Evolutionary conservation across 2,329 filamentous ascomycete species (phyloP), one percentile per base, ranked within the genome.

Genomic region (Pseudogymnoascus sp.): DNA sequence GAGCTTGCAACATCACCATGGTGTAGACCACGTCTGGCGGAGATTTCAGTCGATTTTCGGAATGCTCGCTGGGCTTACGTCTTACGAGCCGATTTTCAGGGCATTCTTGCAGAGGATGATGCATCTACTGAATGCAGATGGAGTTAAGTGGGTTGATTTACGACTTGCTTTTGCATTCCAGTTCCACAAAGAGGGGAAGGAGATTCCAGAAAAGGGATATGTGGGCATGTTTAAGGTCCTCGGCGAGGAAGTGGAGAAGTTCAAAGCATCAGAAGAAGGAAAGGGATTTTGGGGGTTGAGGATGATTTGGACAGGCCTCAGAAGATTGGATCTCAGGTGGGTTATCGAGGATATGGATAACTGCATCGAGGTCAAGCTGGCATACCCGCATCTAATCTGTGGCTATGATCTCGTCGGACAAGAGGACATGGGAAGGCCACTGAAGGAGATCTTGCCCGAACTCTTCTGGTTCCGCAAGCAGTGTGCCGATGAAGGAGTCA

Each of bases 391-490:
- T 60, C 80, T 95, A 6, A 85, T 97, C 69, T 86, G 89, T 25
- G 93, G 93, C 10, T 97, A 91, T 75, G 93, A 97, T 74, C 77
- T 97, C 8, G 92, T 96, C 4, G 92, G 91, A 0, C 89, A 93
- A 74, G 93, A 97, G 77, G 90, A 95, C 71, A 74, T 82, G 1
- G 92, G 92, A 1, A 84, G 90, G 11, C 82, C 91, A 0, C 82
- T 97, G 25, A 80, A 82, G 31, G 89, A 94, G 68, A 77, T 96
- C 3, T 82, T 93, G 0, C 92, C 92, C 0, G 85, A 96, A 70
- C 78, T 97, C 0, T 93, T 97, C 75, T 97, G 91, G 91, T 97
- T 97, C 81, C 87, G 87, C 67, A 92, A 93, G 74, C 84, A 88
- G 69, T 97, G 92, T 73, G 83, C 84, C 0, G 82, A 90, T 71